Evolutionary conservation across 2,329 filamentous ascomycete genomes (phyloP).

Genomic region (Clonostachys byssicola): DNA sequence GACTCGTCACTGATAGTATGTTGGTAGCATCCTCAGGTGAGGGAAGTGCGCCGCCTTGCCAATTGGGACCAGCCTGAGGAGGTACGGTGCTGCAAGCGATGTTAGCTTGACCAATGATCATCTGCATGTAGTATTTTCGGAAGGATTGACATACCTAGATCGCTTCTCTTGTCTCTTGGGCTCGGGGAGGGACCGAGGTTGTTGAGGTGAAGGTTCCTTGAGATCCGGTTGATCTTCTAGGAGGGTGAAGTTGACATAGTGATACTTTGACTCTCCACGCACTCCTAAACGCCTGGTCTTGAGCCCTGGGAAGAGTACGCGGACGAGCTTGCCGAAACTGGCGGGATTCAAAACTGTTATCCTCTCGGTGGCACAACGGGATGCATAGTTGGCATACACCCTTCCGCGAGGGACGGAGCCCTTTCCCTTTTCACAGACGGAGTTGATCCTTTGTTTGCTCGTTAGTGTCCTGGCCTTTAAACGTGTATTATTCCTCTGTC

Average conservation of each 20-base stretch:
- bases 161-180: not conserved
- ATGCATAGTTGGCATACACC: slow-evolving; percentile 94
- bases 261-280: slow-evolving; percentile 95
- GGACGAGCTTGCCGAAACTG: slow-evolving; percentile 94
- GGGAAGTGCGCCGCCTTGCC: slow-evolving; percentile 14
- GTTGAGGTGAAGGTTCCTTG: not conserved
- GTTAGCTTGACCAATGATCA: not conserved
- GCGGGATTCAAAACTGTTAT: slow-evolving; percentile 95
- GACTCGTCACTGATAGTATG: too few relatives aligned
- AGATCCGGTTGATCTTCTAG: slow-evolving; percentile 39
- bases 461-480: slow-evolving; percentile 5
- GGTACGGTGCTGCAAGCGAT: slow-evolving; percentile 22
- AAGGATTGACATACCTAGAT: slow-evolving; percentile 17
- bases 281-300: slow-evolving; percentile 90
- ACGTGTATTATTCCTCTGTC: too few relatives aligned
- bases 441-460: slow-evolving; percentile 56
- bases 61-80: slow-evolving; percentile 15
- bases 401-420: slow-evolving; percentile 87
- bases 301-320: slow-evolving; percentile 92
- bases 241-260: slow-evolving; percentile 72
- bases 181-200: not conserved
- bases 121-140: slow-evolving; percentile 31
- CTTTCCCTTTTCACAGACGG: slow-evolving; percentile 69
- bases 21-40: slow-evolving; percentile 19
- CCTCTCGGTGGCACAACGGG: slow-evolving; percentile 84